These are phyloP conservation scores for Lecanicillium sp. DNA, from an alignment of 2,329 filamentous ascomycete species.

Conservation along the genomic window DNA sequence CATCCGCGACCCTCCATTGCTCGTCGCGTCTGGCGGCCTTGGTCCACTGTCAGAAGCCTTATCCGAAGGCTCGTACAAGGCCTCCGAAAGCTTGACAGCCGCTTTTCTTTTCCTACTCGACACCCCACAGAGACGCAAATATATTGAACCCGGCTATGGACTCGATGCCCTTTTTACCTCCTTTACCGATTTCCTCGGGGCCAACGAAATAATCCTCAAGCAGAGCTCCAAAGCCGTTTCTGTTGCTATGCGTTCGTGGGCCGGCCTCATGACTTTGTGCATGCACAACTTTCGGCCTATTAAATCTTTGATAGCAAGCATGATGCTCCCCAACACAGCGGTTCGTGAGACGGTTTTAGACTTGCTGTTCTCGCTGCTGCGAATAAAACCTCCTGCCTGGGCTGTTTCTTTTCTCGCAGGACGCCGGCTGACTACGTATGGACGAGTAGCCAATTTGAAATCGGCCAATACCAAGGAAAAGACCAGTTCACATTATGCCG, in stretches of 20 bases:
- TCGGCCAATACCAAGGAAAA: conserved; percentile 42
- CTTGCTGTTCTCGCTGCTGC: conserved; percentile 67
- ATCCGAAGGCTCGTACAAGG: conserved; percentile 83
- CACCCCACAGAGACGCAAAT: conserved; percentile 69
- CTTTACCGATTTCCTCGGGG: conserved; percentile 73
- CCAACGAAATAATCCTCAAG: conserved; percentile 58
- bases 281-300: conserved; percentile 84
- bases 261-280: conserved; percentile 78
- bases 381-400: conserved; percentile 89
- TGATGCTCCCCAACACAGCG: conserved; percentile 46
- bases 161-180: conserved; percentile 83
- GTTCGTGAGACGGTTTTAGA: conserved; percentile 76
- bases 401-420: conserved; percentile 92
- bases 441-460: conserved; percentile 81
- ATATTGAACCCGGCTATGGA: conserved; percentile 80
- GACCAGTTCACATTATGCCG: conserved; percentile 40
- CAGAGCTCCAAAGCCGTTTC: conserved; percentile 89
- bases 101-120: conserved; percentile 90
- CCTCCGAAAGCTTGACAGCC: conserved; percentile 78
- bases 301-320: conserved; percentile 63
- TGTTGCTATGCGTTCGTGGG: conserved; percentile 87
- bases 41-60: conserved; percentile 85
- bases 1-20: conserved; percentile 71
- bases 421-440: conserved; percentile 87
- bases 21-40: conserved; percentile 78